phyloP scores from a whole-genome alignment of 1,284 basidiomycete species.

The Apiotrichum mycotoxinovorans region DNA sequence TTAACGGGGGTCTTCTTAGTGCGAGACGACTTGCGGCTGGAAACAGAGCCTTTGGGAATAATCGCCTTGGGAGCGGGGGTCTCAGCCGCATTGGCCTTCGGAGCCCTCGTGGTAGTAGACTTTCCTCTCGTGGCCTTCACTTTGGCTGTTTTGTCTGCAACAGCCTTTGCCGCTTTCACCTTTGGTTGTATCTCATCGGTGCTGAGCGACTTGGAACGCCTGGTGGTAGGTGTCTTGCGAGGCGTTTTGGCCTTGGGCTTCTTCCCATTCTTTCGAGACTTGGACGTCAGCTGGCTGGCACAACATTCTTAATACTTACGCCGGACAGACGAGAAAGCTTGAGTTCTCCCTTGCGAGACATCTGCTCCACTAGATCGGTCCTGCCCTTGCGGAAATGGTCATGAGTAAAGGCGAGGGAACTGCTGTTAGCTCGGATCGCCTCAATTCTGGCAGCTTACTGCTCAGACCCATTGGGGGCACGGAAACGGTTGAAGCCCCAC shows the following conservation, averaged over 20 bases:
- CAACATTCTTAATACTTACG: not conserved
- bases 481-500: conserved; percentile 18
- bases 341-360: conserved; percentile 11
- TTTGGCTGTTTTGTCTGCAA: not conserved
- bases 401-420: conserved; percentile 16
- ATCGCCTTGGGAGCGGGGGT: too few species aligned
- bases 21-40: too few species aligned
- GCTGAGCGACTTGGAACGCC: too few species aligned
- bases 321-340: not conserved
- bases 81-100: too few species aligned
- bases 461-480: not conserved
- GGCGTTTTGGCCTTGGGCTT: too few species aligned
- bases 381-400: conserved; percentile 2
- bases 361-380: conserved; percentile 6
- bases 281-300: not conserved
- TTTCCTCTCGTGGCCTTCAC: not conserved
- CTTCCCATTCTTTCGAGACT: not conserved
- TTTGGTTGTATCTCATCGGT: not conserved
- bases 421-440: not conserved
- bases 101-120: too few species aligned
- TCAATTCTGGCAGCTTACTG: not conserved
- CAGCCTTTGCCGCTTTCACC: not conserved
- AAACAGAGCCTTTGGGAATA: too few species aligned
- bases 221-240: too few species aligned
- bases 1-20: too few species aligned